These are phyloP conservation scores for Syncephalastrum contaminatum DNA, from an alignment of 371 early-diverging fungal species.

Conservation along the genomic window DNA sequence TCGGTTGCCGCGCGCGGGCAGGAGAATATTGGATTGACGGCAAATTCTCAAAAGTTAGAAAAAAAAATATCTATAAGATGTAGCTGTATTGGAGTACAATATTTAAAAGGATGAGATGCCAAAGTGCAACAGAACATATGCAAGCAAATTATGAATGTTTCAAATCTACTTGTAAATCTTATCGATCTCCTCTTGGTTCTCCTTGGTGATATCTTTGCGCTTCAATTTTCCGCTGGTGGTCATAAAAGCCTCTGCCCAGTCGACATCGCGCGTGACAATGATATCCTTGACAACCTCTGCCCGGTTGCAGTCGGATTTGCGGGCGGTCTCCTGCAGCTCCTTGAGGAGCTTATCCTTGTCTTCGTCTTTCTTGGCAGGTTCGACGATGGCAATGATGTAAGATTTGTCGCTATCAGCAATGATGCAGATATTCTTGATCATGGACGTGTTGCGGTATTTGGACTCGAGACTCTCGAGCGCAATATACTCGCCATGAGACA, in stretches of 20 bases:
- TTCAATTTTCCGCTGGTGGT: slow-evolving; percentile 62
- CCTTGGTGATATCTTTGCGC: slow-evolving; percentile 52
- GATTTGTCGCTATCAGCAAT: slow-evolving; percentile 70
- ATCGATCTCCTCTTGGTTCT: slow-evolving; percentile 46
- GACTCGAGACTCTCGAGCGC: slow-evolving; percentile 95
- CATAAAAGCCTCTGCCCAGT: slow-evolving; percentile 54
- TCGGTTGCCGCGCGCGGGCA: too few relatives aligned
- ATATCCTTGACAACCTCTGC: slow-evolving; percentile 52
- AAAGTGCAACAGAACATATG: too few relatives aligned
- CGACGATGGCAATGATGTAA: slow-evolving; percentile 67
- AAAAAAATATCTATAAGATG: too few relatives aligned
- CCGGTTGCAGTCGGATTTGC: slow-evolving; percentile 40
- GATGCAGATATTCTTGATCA: slow-evolving; percentile 80
- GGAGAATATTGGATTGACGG: too few relatives aligned
- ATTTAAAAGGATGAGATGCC: too few relatives aligned
- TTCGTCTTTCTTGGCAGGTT: slow-evolving; percentile 48
- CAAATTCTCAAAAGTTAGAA: too few relatives aligned
- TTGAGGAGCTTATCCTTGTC: slow-evolving; percentile 46
- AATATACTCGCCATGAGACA: slow-evolving; percentile 91
- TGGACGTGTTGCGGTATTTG: slow-evolving; percentile 67
- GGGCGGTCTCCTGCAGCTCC: slow-evolving; percentile 46
- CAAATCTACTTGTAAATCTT: slow-evolving; percentile 36
- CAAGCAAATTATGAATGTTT: too few relatives aligned
- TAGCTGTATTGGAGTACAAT: too few relatives aligned
- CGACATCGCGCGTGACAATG: slow-evolving; percentile 36